Evolutionary conservation across 2,329 filamentous ascomycete genomes (phyloP), one percentile per base, ranked within the genome.

Genomic region (Fusarium sp.): DNA sequence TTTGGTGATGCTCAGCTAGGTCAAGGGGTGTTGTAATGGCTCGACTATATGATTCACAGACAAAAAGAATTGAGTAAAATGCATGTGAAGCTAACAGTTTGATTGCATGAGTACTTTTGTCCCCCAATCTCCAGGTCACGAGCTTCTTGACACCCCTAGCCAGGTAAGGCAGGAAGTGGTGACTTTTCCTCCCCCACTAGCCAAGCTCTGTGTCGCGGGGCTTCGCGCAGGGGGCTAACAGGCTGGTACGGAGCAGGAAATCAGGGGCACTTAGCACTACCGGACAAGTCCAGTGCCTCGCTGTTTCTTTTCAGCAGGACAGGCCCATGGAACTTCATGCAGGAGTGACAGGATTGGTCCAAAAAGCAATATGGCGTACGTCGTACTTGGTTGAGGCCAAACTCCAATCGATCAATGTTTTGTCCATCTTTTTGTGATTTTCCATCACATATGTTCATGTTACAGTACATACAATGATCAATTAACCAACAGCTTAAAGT

Each of bases 401-500:
- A 37, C 15, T 39, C 14, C n/a, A 19, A 33, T 47, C 24, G 17
- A 33, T n/a, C 30, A 26, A 45, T 50, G 30, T 37, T 20, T 49
- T 35, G 20, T 52, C 19, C 22, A 44, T 22, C 24, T 46, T 30
- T 43, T n/a, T 37, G n/a, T 26, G 46, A 15, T 11, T 47, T 35
- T 43, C 35, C 28, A 28, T 19, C 26, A 26, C 6, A 19, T 26
- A n/a, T 39, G 28, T 55, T 28, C 22, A 57, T 32, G 49, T 49
- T 45, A 33, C 37, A 58, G 49, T 45, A 39, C 37, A 58, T 53
- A 24, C 35, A 53, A 39, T 32, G 40, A 24, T 45, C 39, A 41
- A 28, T 45, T 45, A 67, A 37, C 35, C 47, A 52, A 35, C 33
- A 51, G 49, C 45, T 67, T 54, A 52, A 69, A 58, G 24, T 43